Evolutionary conservation across 2,329 filamentous ascomycete species (phyloP).

Genomic region (Penicillium glabrum): DNA sequence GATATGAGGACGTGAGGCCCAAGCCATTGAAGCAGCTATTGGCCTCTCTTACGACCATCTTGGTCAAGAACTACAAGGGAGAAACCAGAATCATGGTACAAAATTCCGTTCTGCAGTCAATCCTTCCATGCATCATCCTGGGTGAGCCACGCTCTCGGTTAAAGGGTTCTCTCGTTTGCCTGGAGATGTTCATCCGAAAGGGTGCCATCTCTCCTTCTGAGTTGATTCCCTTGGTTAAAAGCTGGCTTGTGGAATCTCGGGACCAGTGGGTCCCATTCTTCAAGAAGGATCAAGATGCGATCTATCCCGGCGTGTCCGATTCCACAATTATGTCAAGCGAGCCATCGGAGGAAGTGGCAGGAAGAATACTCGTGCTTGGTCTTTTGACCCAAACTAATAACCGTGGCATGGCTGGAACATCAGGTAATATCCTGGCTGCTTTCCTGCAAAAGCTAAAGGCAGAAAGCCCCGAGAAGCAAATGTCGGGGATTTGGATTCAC

Average conservation of each 20-base stretch:
- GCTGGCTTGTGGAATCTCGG: slow-evolving; percentile 36
- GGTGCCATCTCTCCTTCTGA: slow-evolving; percentile 33
- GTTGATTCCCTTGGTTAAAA: slow-evolving; percentile 28
- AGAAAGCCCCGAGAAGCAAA: slow-evolving; percentile 5
- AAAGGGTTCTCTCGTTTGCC: slow-evolving; percentile 36
- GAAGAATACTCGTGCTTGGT: slow-evolving; percentile 32
- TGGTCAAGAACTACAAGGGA: slow-evolving; percentile 30
- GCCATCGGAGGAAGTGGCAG: slow-evolving; percentile 22
- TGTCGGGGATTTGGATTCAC: slow-evolving; percentile 35
- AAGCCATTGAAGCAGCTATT: slow-evolving; percentile 49
- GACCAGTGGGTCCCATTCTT: slow-evolving; percentile 33
- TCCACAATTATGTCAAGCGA: slow-evolving; percentile 13
- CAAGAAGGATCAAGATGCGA: slow-evolving; percentile 31
- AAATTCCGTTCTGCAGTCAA: slow-evolving; percentile 23
- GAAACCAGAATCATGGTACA: slow-evolving; percentile 20
- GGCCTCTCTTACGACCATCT: slow-evolving; percentile 37
- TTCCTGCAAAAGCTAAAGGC: slow-evolving; percentile 32
- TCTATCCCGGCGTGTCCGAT: slow-evolving; percentile 25
- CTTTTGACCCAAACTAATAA: slow-evolving; percentile 33
- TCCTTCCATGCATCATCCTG: slow-evolving; percentile 38
- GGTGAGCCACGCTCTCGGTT: slow-evolving; percentile 40
- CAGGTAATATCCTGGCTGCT: slow-evolving; percentile 27
- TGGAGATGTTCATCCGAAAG: slow-evolving; percentile 41
- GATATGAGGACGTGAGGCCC: slow-evolving; percentile 44
- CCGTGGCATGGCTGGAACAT: slow-evolving; percentile 28